A percentile compares a stretch with the other conserved stretches of the same genome.
Evolutionary conservation across 164 flowering plant species (phyloP).

Genomic region (Kalanchoe fedtschenkoi): DNA sequence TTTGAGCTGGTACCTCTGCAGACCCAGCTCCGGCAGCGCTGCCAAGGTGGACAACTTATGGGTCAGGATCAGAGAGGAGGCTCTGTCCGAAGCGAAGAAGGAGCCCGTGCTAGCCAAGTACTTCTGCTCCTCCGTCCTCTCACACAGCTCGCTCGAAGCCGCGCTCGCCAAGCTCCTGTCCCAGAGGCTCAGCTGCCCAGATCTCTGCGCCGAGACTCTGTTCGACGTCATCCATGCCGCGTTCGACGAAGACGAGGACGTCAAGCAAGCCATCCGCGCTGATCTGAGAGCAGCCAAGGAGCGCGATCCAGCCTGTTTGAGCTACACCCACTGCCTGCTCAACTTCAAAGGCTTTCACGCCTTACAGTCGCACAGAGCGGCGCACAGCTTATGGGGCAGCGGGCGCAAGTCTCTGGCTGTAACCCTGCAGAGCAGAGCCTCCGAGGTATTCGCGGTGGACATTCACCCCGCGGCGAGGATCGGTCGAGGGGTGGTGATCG

Average conservation of each 20-base stretch:
- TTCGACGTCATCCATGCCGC: constrained; percentile 37
- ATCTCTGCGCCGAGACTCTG: constrained; percentile 26
- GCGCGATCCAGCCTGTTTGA: constrained; percentile 67
- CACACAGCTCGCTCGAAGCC: constrained; percentile 32
- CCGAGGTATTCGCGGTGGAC: constrained; percentile 65
- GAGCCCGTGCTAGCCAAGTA: constrained; percentile 57
- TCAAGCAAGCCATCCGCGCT: constrained; percentile 22
- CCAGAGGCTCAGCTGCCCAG: constrained; percentile 31
- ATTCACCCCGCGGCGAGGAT: constrained; percentile 76
- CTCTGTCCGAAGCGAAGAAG: constrained; percentile 27
- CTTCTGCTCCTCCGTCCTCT: constrained; percentile 32
- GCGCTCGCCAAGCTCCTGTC: constrained; percentile 49
- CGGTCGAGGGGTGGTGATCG: constrained; percentile 55
- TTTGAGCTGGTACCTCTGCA: constrained; percentile 6
- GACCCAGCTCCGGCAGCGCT: constrained; percentile 11
- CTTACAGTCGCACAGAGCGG: constrained; percentile 47
- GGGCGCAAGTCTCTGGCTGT: constrained; percentile 40
- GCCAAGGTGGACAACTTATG: constrained; percentile 25
- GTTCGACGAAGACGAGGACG: constrained; percentile 24
- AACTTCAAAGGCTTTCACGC: constrained; percentile 71
- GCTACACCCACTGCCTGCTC: constrained; percentile 53
- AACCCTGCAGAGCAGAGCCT: constrained; percentile 47
- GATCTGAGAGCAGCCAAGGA: constrained; percentile 52
- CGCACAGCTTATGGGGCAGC: constrained; percentile 56
- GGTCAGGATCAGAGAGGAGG: constrained; percentile 45